Evolutionary conservation across 1,284 basidiomycete genomes (phyloP).

Genomic region (Puccinia novopanici): DNA sequence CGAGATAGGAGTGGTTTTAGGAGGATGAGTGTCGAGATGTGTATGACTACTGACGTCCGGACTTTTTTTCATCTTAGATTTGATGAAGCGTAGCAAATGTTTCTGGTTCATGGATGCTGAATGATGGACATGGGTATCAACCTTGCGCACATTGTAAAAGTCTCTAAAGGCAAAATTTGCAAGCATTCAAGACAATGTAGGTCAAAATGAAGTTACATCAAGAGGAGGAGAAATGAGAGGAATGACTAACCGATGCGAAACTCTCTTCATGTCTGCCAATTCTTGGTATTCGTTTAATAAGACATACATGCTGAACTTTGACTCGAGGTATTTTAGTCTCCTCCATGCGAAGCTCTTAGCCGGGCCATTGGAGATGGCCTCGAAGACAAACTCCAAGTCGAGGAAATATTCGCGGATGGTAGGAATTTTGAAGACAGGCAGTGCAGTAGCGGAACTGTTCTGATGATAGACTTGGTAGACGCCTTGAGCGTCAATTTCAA

Average conservation of each 20-base stretch:
- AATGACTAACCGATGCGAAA: slow-evolving; percentile 58
- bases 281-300: slow-evolving; percentile 94
- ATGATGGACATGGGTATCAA: slow-evolving; percentile 98
- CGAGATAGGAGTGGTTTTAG: neutral
- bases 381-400: slow-evolving; percentile 78
- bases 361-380: slow-evolving; percentile 68
- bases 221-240: neutral
- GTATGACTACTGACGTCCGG: slow-evolving; percentile 60
- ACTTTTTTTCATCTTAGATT: slow-evolving; percentile 72
- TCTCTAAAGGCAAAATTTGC: slow-evolving; percentile 66
- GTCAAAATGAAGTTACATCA: neutral
- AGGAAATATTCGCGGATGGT: slow-evolving; percentile 90
- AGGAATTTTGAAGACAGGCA: slow-evolving; percentile 73
- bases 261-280: slow-evolving; percentile 89
- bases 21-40: neutral
- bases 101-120: slow-evolving; percentile 99
- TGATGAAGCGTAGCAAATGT: slow-evolving; percentile 98
- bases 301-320: slow-evolving; percentile 92
- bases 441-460: slow-evolving; percentile 52
- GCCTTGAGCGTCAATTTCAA: slow-evolving; percentile 80
- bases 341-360: slow-evolving; percentile 94
- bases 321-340: slow-evolving; percentile 85
- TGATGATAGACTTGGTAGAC: slow-evolving; percentile 77
- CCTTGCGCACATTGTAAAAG: slow-evolving; percentile 95
- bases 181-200: no score